These are phyloP conservation scores for Cardiospermum halicacabum DNA, from an alignment of 345 rosid genomes.

Conservation along the genomic window DNA sequence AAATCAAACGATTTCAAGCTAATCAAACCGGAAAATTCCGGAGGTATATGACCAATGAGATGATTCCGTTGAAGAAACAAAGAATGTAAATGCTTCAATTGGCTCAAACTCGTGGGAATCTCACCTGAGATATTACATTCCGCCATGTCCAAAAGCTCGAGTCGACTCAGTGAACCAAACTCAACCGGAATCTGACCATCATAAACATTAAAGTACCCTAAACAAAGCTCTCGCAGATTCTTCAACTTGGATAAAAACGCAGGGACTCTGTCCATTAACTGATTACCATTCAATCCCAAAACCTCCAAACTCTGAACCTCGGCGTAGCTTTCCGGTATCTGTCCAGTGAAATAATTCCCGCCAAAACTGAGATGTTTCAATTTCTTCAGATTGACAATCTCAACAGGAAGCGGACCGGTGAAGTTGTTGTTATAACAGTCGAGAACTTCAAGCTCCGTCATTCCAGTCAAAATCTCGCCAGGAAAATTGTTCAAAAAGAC, in stretches of 20 bases:
- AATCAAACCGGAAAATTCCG: constrained; percentile 56
- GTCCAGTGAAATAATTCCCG: constrained; percentile 75
- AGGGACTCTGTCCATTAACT: constrained; percentile 50
- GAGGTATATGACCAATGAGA: constrained; percentile 66
- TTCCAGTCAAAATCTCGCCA: constrained; percentile 39
- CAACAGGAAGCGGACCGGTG: constrained; percentile 48
- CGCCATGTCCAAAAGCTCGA: constrained; percentile 63
- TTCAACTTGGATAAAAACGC: constrained; percentile 50
- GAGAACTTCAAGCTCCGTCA: constrained; percentile 55
- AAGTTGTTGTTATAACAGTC: constrained; percentile 70
- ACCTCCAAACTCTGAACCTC: constrained; percentile 62
- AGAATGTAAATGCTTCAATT: constrained; percentile 46
- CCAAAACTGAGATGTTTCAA: constrained; percentile 56
- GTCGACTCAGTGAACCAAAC: constrained; percentile 55
- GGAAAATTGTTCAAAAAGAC: constrained; percentile 48
- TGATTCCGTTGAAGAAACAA: constrained; percentile 73
- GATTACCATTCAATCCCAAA: constrained; percentile 58
- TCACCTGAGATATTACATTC: constrained; percentile 65
- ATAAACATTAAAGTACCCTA: constrained; percentile 62
- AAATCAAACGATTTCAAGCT: constrained; percentile 74
- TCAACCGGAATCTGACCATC: constrained; percentile 67
- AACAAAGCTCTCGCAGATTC: constrained; percentile 44
- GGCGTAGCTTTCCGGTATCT: constrained; percentile 64
- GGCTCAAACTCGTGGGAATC: constrained; percentile 59
- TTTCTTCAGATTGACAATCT: constrained; percentile 42